Evolutionary conservation across 768 basidiomycete species (phyloP).

Genomic region (Amanita pseudoporphyria): DNA sequence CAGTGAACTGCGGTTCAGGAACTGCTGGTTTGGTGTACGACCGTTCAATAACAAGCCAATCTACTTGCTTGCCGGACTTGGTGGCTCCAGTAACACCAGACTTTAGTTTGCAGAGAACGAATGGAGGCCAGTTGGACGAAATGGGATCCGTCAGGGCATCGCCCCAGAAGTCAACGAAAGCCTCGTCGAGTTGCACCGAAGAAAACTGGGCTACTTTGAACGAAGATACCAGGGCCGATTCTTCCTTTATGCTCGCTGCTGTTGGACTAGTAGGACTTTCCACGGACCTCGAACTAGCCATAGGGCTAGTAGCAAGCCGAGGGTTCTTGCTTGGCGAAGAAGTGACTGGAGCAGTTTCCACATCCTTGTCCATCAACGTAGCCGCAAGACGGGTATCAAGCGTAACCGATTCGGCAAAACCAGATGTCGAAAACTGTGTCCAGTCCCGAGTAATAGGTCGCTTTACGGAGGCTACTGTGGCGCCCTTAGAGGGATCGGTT

Average conservation of each 20-base stretch:
- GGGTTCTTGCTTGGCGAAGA: slow-evolving; percentile 10
- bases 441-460: slow-evolving; percentile 33
- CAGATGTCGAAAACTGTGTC: slow-evolving; percentile 57
- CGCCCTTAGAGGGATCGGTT: slow-evolving; percentile 18
- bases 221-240: slow-evolving; percentile 10
- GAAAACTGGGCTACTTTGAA: slow-evolving; percentile 35
- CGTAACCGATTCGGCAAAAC: slow-evolving; percentile 40
- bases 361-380: slow-evolving; percentile 49
- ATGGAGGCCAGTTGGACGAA: slow-evolving; percentile 53
- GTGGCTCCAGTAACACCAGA: slow-evolving; percentile 20
- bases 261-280: slow-evolving; percentile 13
- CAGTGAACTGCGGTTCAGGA: slow-evolving; percentile 17
- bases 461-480: slow-evolving; percentile 18
- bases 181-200: slow-evolving; percentile 61
- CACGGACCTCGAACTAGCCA: slow-evolving; percentile 18
- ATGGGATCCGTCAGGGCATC: slow-evolving; percentile 67
- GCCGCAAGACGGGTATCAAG: slow-evolving; percentile 37
- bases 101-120: slow-evolving; percentile 64
- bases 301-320: slow-evolving; percentile 11
- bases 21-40: slow-evolving; percentile 31
- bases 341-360: slow-evolving; percentile 40
- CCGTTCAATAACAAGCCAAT: slow-evolving; percentile 68
- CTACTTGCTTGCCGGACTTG: slow-evolving; percentile 29
- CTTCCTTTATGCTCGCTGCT: slow-evolving; percentile 1
- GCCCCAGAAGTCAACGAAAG: slow-evolving; percentile 77